Conservation (phyloP, 2,329 filamentous ascomycete genomes). For the Capronia coronata region DNA sequence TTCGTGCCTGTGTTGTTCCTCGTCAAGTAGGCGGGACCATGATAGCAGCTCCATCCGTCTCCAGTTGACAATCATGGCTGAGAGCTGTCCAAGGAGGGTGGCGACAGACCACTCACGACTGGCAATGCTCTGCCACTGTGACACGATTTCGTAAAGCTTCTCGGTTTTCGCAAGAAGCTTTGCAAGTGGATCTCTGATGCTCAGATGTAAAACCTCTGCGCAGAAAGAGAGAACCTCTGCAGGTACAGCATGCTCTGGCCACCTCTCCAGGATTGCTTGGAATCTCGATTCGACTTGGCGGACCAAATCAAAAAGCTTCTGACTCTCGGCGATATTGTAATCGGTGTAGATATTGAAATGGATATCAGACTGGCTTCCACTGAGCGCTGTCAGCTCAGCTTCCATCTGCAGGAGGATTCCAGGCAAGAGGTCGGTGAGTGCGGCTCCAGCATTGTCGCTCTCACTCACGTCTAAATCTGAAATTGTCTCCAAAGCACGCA, state of each 20-base stretch:
- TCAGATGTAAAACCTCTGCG: constrained; percentile 66
- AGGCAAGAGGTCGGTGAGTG: constrained; percentile 49
- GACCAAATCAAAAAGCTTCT: constrained; percentile 64
- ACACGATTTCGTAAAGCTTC: constrained; percentile 73
- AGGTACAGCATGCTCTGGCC: constrained; percentile 71
- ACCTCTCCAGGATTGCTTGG: constrained; percentile 56
- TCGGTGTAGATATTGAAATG: constrained; percentile 87
- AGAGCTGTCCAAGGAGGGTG: constrained; percentile 67
- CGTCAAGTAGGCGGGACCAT: constrained; percentile 82
- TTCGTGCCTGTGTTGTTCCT: constrained; percentile 68
- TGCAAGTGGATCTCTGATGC: constrained; percentile 75
- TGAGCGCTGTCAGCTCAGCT: constrained; percentile 51
- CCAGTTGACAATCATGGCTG: constrained; percentile 78
- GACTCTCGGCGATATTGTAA: constrained; percentile 67
- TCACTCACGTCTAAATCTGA: constrained; percentile 30
- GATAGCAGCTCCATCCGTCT: constrained; percentile 83
- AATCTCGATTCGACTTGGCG: constrained; percentile 67
- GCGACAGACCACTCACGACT: constrained; percentile 69
- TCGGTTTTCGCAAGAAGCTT: constrained; percentile 82
- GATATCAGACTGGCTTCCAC: constrained; percentile 31
- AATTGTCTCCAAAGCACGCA: constrained; percentile 29
- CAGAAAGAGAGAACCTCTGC: constrained; percentile 71
- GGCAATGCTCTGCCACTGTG: constrained; percentile 94
- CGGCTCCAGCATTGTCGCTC: neutral
- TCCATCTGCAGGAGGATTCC: constrained; percentile 60